Conservation (phyloP, 495 filamentous ascomycete species). For the Trichoderma virens region DNA sequence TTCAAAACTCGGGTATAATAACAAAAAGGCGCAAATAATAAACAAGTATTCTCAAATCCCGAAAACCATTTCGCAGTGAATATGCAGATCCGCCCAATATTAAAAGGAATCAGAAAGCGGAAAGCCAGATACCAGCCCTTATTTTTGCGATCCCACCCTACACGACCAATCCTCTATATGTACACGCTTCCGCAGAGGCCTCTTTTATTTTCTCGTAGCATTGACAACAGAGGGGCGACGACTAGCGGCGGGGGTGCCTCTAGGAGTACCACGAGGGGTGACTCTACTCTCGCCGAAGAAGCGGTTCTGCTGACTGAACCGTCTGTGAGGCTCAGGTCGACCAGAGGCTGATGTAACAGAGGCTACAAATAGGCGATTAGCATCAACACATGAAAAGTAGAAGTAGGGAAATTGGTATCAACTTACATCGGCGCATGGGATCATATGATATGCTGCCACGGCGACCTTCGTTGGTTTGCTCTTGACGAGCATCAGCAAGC, state of each 20-base stretch:
- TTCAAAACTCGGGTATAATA: not conserved
- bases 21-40: not conserved
- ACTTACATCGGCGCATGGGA: constrained; percentile 7
- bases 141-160: no score
- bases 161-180: not conserved
- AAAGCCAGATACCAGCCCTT: no score
- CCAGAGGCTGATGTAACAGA: not conserved
- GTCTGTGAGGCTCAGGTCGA: not conserved
- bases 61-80: not conserved
- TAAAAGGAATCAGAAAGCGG: no score
- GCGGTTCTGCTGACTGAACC: constrained; percentile 8
- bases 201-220: not conserved
- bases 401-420: not conserved
- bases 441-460: not conserved
- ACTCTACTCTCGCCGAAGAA: constrained; percentile 10
- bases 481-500: constrained; percentile 40
- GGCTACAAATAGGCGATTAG: not conserved
- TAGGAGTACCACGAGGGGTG: constrained; percentile 2
- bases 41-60: not conserved
- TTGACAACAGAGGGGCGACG: not conserved
- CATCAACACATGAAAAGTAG: not conserved
- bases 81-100: not conserved
- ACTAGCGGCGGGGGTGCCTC: constrained; percentile 7
- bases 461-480: constrained; percentile 6
- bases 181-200: not conserved